A percentile compares a stretch with the other conserved stretches of the same genome.
Conservation (phyloP, 2,329 filamentous ascomycete species). For the Scolecobasidium constrictum region DNA sequence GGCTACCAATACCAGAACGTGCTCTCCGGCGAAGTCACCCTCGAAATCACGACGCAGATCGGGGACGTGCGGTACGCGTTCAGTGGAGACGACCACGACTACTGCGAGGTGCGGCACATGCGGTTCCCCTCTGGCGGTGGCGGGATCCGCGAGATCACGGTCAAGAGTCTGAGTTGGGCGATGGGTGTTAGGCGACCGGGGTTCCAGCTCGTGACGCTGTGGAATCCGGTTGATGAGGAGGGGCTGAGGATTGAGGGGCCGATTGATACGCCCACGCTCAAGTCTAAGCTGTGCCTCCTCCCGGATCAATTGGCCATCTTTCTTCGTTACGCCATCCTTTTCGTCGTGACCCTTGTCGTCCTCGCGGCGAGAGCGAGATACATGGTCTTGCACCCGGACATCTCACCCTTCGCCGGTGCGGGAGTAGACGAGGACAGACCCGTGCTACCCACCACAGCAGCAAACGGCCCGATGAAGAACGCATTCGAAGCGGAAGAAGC, state of each 20-base stretch:
- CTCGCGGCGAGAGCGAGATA: conserved; percentile 34
- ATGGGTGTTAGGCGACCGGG: conserved; percentile 89
- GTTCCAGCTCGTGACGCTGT: conserved; percentile 79
- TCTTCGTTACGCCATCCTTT: conserved; percentile 61
- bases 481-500: conserved; percentile 20
- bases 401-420: conserved; percentile 9
- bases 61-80: conserved; percentile 80
- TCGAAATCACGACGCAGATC: conserved; percentile 62
- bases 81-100: conserved; percentile 95
- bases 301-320: conserved; percentile 82
- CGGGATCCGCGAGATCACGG: conserved; percentile 66
- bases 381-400: conserved; percentile 6
- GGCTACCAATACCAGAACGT: conserved; percentile 99
- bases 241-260: conserved; percentile 29
- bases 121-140: conserved; percentile 49
- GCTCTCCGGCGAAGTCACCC: conserved; percentile 64
- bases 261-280: conserved; percentile 47
- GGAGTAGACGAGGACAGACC: too few relatives aligned
- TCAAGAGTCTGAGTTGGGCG: conserved; percentile 90
- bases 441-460: conserved; percentile 20
- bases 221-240: conserved; percentile 68
- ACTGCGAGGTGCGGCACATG: conserved; percentile 80
- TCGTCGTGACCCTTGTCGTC: conserved; percentile 40
- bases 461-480: conserved; percentile 14
- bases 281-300: conserved; percentile 82